Base-by-base conservation (phyloP, 352 stramenopile genomes). In the Phytopythium kandeliae region DNA sequence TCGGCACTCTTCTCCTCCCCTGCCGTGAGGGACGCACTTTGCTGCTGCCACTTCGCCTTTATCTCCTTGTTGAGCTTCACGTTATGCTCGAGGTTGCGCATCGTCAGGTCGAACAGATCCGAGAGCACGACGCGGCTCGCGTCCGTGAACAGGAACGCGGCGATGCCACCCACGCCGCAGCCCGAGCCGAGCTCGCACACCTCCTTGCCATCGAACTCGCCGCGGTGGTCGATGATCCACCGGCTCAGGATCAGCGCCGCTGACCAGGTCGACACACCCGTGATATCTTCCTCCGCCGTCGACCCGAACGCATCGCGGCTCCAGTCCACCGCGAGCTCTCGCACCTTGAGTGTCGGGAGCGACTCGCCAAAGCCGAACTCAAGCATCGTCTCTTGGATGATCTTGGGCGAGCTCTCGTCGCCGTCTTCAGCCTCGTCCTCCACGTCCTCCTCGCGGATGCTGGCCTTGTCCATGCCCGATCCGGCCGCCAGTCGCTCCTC, bases 251-350 rank as follows among this genome's bases (percentile, higher is more conserved):
- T 78, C 1, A 95, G 63, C 25, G 85, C 85, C 35, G 85, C 85
- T n/a, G 85, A 95, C 85, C 85, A 95, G 51, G 93, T 91, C 16
- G 80, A 91, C 11, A 95, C 80, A 17, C 85, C 85, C 2, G 85
- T 95, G 44, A 91, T 93, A 46, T 95, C 85, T 53, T 95, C 83
- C 26, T 91, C 78, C 1, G 82, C 85, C 8, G 66, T 88, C 10
- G 77, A 79, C 1, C 76, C 74, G 51, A 95, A 95, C 4, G 84
- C 85, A 34, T 88, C 78, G 49, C 87, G 86, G 50, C 78, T 74
- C 82, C 83, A 92, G 48, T 95, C 80, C 11, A 95, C 52, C 21
- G 81, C 84, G 28, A 95, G 63, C 60, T 95, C 85, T 21, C 85
- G 76, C 1, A 75, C 82, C 38, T 81, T 82, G 9, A 95, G 46